Base-by-base conservation (phyloP, 1,284 basidiomycete genomes). In the Phellinidium pouzarii region DNA sequence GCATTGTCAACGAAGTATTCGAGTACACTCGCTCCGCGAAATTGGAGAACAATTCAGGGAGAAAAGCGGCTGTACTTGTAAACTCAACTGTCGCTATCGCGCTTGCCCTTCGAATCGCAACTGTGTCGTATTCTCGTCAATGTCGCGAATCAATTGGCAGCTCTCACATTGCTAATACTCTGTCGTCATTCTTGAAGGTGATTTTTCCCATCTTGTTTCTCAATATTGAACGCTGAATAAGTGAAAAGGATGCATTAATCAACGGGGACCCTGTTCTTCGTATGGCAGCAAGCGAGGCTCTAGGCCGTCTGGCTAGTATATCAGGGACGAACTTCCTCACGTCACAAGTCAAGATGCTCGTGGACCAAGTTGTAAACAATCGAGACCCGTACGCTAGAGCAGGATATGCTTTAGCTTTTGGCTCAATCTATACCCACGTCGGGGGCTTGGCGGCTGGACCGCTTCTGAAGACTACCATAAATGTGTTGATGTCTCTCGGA, bases 341-440 rank as follows among this genome's bases (percentile, higher is more conserved):
- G 0, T 79, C 76, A 26, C 91, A 96, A 67, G 87, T 94, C 58
- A 97, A 97, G 65, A 85, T 84, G 61, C 77, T 97, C 8, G 93
- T 99, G 4, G 91, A 97, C 61, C 90, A 94, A 63, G 90, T 99
- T n/a, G 92, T 99, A 55, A 91, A 79, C 67, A 97, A 99, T 66
- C 88, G 94, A 8, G 89, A 96, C 65, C 95, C 96, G 0, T 82
- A 93, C 60, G 88, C 86, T 11, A 84, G 96, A 23, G 94, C 95
- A 4, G 96, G 96, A 1, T 98, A 94, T 63, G 93, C 94, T 0
- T 68, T 94, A 17, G 90, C 94, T 0, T 94, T 99, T 60, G 94
- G 94, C n/a, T 78, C 92, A 5, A 91, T 99, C 43, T 97, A 97
- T 68, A 83, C 79, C 49, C 80, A 92, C 61, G 94, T 99, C 31